Evolutionary conservation across 164 flowering plant species (phyloP).

Genomic region (Nelumbo lutea): DNA sequence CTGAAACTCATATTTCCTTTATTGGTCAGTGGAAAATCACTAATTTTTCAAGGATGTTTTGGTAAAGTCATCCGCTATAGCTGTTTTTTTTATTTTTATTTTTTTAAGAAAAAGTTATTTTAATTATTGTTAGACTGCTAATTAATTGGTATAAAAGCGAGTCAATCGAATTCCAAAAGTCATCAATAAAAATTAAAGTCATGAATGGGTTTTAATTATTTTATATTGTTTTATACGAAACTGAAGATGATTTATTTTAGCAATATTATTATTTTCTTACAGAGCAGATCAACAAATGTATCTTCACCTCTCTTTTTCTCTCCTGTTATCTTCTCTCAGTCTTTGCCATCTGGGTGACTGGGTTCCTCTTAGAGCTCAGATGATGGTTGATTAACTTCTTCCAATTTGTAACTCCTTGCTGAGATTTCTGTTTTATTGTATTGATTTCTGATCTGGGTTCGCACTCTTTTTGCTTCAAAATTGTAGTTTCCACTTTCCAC

Average conservation of each 20-base stretch:
- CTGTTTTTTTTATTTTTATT: too few relatives aligned
- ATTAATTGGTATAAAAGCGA: too few relatives aligned
- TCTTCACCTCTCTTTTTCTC: constrained; percentile 7
- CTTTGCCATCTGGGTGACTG: constrained; percentile 15
- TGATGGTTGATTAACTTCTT: constrained; percentile 10
- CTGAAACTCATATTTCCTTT: too few relatives aligned
- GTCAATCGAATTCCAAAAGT: too few relatives aligned
- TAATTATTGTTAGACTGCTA: too few relatives aligned
- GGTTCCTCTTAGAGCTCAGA: constrained; percentile 11
- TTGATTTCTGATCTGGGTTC: constrained; percentile 15
- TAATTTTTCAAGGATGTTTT: too few relatives aligned
- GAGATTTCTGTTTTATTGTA: neutral
- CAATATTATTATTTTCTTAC: neutral
- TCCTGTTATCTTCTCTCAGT: constrained; percentile 2
- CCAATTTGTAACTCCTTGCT: constrained; percentile 4
- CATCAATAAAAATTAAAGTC: too few relatives aligned
- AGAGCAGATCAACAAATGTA: constrained; percentile 9
- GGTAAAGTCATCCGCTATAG: too few relatives aligned
- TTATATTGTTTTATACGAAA: too few relatives aligned
- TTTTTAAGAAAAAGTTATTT: too few relatives aligned
- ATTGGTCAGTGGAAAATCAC: too few relatives aligned
- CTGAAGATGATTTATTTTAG: neutral
- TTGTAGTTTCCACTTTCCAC: constrained; percentile 7
- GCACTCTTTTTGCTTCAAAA: constrained; percentile 14
- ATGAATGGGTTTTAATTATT: too few relatives aligned